phyloP scores from a whole-genome alignment of 306 rosid genomes.

The Prosopis cineraria region DNA sequence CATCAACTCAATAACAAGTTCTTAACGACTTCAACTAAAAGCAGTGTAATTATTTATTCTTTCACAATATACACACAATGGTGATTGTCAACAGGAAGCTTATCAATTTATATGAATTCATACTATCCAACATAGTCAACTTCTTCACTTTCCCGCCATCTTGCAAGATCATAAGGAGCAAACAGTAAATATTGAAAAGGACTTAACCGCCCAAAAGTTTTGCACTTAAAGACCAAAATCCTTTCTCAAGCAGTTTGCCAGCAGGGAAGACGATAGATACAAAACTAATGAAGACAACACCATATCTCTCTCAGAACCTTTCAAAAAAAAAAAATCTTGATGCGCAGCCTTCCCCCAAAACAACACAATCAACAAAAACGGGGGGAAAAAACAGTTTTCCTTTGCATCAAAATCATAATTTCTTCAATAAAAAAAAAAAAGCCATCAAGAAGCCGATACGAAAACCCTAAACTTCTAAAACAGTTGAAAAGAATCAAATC shows the following conservation, averaged over 20 bases:
- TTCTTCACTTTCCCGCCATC: background rate
- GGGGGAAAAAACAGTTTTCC: background rate
- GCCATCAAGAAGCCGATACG: background rate
- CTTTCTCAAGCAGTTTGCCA: background rate
- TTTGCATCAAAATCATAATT: background rate
- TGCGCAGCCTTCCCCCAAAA: background rate
- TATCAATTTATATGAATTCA: constrained; percentile 9
- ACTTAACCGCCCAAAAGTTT: background rate
- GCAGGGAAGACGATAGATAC: background rate
- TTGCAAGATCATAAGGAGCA: background rate
- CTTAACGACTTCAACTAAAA: background rate
- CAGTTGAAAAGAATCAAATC: background rate
- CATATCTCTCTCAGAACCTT: too few species aligned
- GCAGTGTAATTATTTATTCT: background rate
- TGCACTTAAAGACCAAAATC: background rate
- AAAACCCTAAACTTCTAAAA: constrained; percentile 31
- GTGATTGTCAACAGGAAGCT: constrained; percentile 14
- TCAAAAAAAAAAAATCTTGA: background rate
- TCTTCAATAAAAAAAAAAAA: background rate
- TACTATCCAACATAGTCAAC: background rate
- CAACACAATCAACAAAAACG: constrained; percentile 12
- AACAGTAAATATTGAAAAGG: background rate
- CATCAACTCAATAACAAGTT: constrained; percentile 14
- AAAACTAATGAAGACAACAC: background rate
- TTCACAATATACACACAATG: background rate